Percentiles rank a stretch among this genome's conserved stretches.
phyloP scores from a whole-genome alignment of 805 yeast genomes.

The Starmerella gropengiesseri region DNA sequence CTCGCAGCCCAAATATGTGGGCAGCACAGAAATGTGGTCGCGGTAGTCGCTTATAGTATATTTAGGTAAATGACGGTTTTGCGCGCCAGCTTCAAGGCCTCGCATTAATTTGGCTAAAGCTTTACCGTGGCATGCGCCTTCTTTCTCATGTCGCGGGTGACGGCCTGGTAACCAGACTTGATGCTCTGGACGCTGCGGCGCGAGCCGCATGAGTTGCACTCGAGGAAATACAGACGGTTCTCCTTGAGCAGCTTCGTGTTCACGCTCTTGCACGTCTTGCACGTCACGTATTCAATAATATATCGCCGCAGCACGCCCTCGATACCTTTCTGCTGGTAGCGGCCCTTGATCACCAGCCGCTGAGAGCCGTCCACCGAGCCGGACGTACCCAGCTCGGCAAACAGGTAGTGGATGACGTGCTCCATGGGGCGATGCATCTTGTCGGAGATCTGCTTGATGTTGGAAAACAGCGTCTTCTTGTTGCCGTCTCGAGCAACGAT shows the following conservation, averaged over 20 bases:
- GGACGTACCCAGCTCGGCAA: slow-evolving; percentile 98
- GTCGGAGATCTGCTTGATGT: slow-evolving; percentile 87
- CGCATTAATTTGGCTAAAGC: not conserved
- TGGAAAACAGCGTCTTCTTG: slow-evolving; percentile 91
- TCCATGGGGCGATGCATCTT: slow-evolving; percentile 94
- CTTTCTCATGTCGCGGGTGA: slow-evolving; percentile 28
- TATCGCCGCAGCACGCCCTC: slow-evolving; percentile 94
- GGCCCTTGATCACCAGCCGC: slow-evolving; percentile 94
- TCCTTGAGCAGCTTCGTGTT: slow-evolving; percentile 94
- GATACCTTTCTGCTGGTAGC: slow-evolving; percentile 94
- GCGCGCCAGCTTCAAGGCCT: too few species aligned
- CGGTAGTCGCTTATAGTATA: too few species aligned
- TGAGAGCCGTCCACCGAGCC: slow-evolving; percentile 98
- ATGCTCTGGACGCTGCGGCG: slow-evolving; percentile 93
- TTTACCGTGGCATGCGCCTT: slow-evolving; percentile 20
- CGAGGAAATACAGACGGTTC: slow-evolving; percentile 93
- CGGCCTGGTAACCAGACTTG: slow-evolving; percentile 99
- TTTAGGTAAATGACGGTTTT: too few species aligned
- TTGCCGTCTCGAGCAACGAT: slow-evolving; percentile 93
- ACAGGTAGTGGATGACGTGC: slow-evolving; percentile 89
- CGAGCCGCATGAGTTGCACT: slow-evolving; percentile 96
- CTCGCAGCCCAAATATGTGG: too few species aligned
- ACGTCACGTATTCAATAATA: slow-evolving; percentile 92
- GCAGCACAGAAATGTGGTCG: too few species aligned
- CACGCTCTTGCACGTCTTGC: slow-evolving; percentile 97